Evolutionary conservation across 2,329 filamentous ascomycete genomes (phyloP), one percentile per base, ranked within the genome.

Genomic region (Zymoseptoria brevis): DNA sequence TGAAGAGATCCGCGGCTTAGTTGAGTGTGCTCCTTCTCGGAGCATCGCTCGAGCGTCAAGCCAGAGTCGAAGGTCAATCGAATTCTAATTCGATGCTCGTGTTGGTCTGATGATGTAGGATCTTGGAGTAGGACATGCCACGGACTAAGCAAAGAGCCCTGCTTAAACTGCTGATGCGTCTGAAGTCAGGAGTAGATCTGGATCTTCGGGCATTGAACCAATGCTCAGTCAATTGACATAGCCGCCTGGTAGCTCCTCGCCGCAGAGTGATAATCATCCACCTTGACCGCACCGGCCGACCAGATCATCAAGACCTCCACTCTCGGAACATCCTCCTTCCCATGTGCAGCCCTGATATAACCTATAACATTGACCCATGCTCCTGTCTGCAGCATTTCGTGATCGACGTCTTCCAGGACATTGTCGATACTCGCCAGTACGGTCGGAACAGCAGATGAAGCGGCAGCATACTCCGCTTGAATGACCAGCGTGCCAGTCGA

Each of bases 341-440:
- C 21, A 19, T 51, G 51, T 21, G 19, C 51, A 26, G 53, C 60
- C 26, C 35, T 53, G 11, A 71, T 78, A 72, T 95, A 95, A 5
- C 92, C 93, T 64, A 96, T 83, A 3, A 96, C 81, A 71, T 96
- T 96, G 54, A 96, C 75, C 91, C 92, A 96, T 60, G 87, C 81
- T n/a, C 93, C 93, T 24, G 88, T 76, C 55, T 85, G 80, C 56
- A 88, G 81, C 55, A 88, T 80, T 58, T 86, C 81, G 21, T 80
- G 75, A 19, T 82, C 83, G 59, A 94, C 75, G 8, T 76, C 80
- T 67, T 86, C 81, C 4, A 96, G 80, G 2, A 95, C 74, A 64
- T 92, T 82, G 56, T 83, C 81, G 60, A 95, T 80, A 68, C 94
- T 84, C 41, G 96, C 88, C 45, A 78, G 71, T 1, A 84, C 87